Conservation (phyloP, 2,329 filamentous ascomycete genomes). For the Pseudogymnoascus sp. region DNA sequence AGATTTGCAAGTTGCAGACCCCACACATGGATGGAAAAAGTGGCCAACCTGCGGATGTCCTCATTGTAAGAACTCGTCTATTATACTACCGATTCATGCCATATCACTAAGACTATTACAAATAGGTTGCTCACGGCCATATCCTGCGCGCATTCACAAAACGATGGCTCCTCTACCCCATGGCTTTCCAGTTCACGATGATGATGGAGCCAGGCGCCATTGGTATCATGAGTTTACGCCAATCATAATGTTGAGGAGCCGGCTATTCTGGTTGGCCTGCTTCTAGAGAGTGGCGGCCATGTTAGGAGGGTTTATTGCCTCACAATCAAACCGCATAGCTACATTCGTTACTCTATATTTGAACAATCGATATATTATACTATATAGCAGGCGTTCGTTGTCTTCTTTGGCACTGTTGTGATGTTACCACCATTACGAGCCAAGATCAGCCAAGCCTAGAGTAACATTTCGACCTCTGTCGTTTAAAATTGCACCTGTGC, state of each 20-base stretch:
- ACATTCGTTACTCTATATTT: neutral
- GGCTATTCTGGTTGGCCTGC: slow-evolving; percentile 20
- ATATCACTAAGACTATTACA: neutral
- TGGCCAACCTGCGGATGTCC: slow-evolving; percentile 30
- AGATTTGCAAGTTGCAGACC: slow-evolving; percentile 14
- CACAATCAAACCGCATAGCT: neutral
- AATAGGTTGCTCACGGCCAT: neutral
- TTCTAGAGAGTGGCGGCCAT: neutral
- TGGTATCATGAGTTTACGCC: neutral
- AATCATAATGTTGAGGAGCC: slow-evolving; percentile 17
- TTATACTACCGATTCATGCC: neutral
- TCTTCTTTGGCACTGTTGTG: neutral
- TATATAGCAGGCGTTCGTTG: neutral
- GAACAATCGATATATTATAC: neutral
- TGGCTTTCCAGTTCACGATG: neutral
- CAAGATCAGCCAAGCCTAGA: neutral
- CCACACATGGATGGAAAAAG: slow-evolving; percentile 33
- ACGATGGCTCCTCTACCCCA: neutral
- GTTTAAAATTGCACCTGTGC: neutral
- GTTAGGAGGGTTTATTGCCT: neutral
- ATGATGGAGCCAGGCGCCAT: neutral
- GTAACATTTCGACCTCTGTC: neutral
- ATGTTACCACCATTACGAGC: neutral
- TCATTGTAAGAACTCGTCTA: slow-evolving; percentile 30
- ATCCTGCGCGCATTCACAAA: neutral